Evolutionary conservation across 768 basidiomycete species (phyloP), one percentile per base, ranked within the genome.

Genomic region (Termitomyces sp.): DNA sequence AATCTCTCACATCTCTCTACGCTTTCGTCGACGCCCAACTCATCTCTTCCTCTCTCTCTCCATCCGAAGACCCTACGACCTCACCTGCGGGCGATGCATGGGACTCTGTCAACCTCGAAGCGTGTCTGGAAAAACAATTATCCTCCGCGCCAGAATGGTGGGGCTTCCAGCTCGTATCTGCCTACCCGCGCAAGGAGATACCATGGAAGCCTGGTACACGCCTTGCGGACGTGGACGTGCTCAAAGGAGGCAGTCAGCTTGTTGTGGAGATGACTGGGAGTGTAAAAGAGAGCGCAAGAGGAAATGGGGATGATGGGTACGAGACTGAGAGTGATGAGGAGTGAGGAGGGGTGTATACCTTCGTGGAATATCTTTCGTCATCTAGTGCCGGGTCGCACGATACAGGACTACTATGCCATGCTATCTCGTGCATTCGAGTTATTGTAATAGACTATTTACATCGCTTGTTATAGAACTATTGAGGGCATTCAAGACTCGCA

Each of bases 151-250:
- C 41, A 2, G 72, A 71, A 27, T 91, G 86, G 79, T 93, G 89
- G 85, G 84, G 82, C 8, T 95, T 95, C 76, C 78, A 75, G 58
- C 73, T 95, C 29, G 74, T 73, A 3, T 78, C 80, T 2, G 79
- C 89, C 10, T 95, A 90, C 64, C 93, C 93, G 4, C 74, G 88
- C 52, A 73, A 72, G 42, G 83, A 84, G 68, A 79, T 90, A 53
- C 75, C 75, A 12, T 90, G 86, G 79, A 55, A 62, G 42, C 37
- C 68, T 0, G 70, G 67, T 25, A 58, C 64, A 21, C 73, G 63
- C 41, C 71, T 90, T 7, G 71, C 66, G 7, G 77, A 78, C 1
- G 67, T 86, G 1, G 76, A 78, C 14, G 75, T 69, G 16, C 68
- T 90, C 48, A 78, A 74, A 59, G 83, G 81, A 17, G 86, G 86